Conservation (phyloP, 768 basidiomycete species). For the Boletus vermiculosoides region DNA sequence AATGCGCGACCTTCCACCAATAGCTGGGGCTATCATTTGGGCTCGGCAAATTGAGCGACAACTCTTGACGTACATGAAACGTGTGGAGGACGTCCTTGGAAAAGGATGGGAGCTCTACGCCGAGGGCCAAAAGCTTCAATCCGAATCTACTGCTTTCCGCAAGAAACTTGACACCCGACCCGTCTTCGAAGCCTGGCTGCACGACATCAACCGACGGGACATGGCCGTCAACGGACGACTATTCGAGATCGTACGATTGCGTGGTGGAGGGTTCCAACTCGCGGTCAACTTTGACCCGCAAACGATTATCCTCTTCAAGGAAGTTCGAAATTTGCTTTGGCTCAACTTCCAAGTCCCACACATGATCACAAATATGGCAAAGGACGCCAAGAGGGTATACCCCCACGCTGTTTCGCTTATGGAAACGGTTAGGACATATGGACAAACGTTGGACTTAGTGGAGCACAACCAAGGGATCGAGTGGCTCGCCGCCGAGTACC, state of each 20-base stretch:
- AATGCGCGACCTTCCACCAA: conserved; percentile 97
- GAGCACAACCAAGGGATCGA: conserved; percentile 90
- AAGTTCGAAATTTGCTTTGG: conserved; percentile 94
- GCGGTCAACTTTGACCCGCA: conserved; percentile 98
- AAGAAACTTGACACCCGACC: conserved; percentile 94
- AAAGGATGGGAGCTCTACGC: conserved; percentile 99
- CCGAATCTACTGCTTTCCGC: conserved; percentile 87
- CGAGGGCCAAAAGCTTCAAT: conserved; percentile 97
- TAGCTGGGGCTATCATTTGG: conserved; percentile 98
- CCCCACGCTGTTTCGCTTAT: conserved; percentile 97
- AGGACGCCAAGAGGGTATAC: conserved; percentile 97
- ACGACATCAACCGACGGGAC: conserved; percentile 90
- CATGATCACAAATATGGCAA: conserved; percentile 93
- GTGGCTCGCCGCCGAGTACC: conserved; percentile 91
- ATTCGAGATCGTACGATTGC: conserved; percentile 83
- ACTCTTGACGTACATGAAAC: conserved; percentile 95
- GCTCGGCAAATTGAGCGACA: conserved; percentile 98
- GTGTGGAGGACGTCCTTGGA: conserved; percentile 96
- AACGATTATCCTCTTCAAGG: conserved; percentile 98
- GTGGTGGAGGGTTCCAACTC: conserved; percentile 77
- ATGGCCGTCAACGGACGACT: conserved; percentile 89
- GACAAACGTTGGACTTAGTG: conserved; percentile 90
- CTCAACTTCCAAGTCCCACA: conserved; percentile 95
- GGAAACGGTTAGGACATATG: conserved; percentile 99
- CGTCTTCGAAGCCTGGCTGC: conserved; percentile 95